Evolutionary conservation across 495 filamentous ascomycete genomes (phyloP).

Genomic region (Copromyces sp.): DNA sequence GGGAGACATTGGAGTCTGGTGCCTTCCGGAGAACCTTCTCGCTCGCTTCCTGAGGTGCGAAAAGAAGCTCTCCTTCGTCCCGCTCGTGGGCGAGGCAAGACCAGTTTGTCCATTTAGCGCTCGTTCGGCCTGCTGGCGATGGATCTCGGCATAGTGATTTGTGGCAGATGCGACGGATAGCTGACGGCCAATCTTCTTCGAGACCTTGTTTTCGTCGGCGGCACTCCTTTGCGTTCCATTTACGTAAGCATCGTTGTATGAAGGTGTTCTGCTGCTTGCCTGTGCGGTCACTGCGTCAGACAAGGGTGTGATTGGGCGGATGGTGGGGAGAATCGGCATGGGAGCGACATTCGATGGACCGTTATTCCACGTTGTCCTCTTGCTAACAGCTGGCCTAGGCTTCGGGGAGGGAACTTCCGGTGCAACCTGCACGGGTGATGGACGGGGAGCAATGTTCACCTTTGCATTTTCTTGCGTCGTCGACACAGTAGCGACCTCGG

Average conservation of each 20-base stretch:
- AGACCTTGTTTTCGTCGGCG: slow-evolving; percentile 53
- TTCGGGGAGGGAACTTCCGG: slow-evolving; percentile 44
- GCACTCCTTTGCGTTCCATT: slow-evolving; percentile 17
- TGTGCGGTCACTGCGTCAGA: slow-evolving; percentile 89
- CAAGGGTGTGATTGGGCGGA: slow-evolving; percentile 86
- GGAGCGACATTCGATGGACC: slow-evolving; percentile 74
- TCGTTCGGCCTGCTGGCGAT: slow-evolving; percentile 84
- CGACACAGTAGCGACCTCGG: slow-evolving; percentile 25
- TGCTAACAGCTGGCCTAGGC: slow-evolving; percentile 49
- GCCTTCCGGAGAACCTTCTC: slow-evolving; percentile 80
- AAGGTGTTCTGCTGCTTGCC: slow-evolving; percentile 43
- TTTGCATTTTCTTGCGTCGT: slow-evolving; percentile 10
- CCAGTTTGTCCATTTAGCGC: slow-evolving; percentile 76
- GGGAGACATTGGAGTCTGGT: slow-evolving; percentile 65
- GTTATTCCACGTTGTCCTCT: slow-evolving; percentile 83
- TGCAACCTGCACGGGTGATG: slow-evolving; percentile 48
- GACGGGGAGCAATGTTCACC: slow-evolving; percentile 33
- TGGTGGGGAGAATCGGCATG: slow-evolving; percentile 96
- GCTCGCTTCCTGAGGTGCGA: slow-evolving; percentile 94
- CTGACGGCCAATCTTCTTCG: slow-evolving; percentile 93
- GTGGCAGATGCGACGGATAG: slow-evolving; percentile 90
- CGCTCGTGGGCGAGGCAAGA: slow-evolving; percentile 51
- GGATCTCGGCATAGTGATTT: slow-evolving; percentile 77
- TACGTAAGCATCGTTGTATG: slow-evolving; percentile 38
- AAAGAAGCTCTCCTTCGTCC: slow-evolving; percentile 89